Conservation (phyloP, 768 basidiomycete species). For the Lactarius hatsudake region DNA sequence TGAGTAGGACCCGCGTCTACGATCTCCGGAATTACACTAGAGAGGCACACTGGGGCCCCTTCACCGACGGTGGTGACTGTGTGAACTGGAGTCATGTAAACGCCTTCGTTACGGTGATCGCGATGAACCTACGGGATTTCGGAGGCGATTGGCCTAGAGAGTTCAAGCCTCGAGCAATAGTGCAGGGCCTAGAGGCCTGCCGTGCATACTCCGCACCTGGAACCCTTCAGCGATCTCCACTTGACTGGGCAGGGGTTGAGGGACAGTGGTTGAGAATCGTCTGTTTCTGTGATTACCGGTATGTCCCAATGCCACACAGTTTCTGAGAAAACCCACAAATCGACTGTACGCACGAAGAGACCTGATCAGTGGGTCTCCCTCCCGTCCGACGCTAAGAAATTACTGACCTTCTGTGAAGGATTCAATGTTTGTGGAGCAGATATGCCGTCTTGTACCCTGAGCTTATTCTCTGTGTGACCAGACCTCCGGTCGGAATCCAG, state of each 20-base stretch:
- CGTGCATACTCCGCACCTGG: constrained; percentile 55
- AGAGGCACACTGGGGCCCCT: constrained; percentile 60
- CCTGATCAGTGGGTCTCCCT: constrained; percentile 41
- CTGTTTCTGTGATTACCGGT: constrained; percentile 80
- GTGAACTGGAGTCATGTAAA: constrained; percentile 68
- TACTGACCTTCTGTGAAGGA: constrained; percentile 25
- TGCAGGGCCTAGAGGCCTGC: constrained; percentile 45
- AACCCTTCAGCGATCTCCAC: constrained; percentile 32
- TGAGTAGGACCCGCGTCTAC: constrained; percentile 60
- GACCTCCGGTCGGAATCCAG: constrained; percentile 30
- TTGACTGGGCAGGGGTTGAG: constrained; percentile 75
- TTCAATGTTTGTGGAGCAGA: constrained; percentile 32
- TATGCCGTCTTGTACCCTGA: neutral
- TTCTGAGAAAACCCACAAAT: neutral
- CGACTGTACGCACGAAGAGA: constrained; percentile 33
- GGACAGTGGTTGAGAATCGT: constrained; percentile 74
- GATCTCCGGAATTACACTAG: constrained; percentile 56
- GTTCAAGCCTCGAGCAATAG: constrained; percentile 15
- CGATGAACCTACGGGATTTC: constrained; percentile 49
- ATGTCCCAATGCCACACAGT: constrained; percentile 17
- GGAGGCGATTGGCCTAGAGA: constrained; percentile 20
- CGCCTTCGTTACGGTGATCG: constrained; percentile 53
- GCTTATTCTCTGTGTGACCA: constrained; percentile 4
- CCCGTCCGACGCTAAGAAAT: constrained; percentile 3
- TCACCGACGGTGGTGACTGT: constrained; percentile 35